Percentiles rank a stretch among this genome's conserved stretches.
phyloP scores from a whole-genome alignment of 2,329 filamentous ascomycete genomes.

The Fusarium annulatum region DNA sequence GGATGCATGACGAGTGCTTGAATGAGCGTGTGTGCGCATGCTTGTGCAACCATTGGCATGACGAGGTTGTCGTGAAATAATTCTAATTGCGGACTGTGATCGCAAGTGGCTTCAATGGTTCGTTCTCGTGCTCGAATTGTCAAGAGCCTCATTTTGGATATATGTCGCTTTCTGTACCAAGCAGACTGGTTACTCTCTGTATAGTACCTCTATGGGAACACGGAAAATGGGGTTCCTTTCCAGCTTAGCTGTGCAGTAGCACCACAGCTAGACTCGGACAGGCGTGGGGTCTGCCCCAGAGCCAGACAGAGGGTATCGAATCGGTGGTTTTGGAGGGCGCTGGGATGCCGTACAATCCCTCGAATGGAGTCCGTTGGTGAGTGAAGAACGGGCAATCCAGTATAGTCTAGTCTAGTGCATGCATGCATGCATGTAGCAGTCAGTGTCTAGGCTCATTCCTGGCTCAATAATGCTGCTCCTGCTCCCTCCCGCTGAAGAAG shows the following conservation, averaged over 20 bases:
- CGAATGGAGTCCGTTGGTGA: background rate
- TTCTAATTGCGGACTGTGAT: conserved; percentile 11
- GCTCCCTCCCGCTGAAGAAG: conserved; percentile 22
- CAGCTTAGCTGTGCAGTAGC: conserved; percentile 11
- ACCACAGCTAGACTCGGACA: conserved; percentile 14
- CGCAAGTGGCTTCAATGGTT: conserved; percentile 16
- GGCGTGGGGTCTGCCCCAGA: conserved; percentile 35
- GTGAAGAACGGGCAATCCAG: conserved; percentile 12
- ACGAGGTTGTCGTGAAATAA: conserved; percentile 3
- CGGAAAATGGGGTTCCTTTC: conserved; percentile 5
- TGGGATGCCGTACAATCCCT: background rate
- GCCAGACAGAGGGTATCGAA: conserved; percentile 38
- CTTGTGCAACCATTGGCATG: conserved; percentile 6
- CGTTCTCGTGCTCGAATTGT: conserved; percentile 2
- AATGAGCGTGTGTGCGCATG: background rate
- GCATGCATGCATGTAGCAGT: background rate
- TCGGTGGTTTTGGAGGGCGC: conserved; percentile 32
- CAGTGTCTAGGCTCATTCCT: background rate
- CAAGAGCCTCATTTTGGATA: background rate
- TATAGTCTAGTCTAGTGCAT: background rate
- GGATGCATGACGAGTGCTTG: conserved; percentile 28
- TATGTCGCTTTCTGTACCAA: background rate
- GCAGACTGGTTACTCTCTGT: background rate
- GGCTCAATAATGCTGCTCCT: background rate
- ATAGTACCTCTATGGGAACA: background rate